Evolutionary conservation across 2,329 filamentous ascomycete genomes (phyloP).

Genomic region (Trichoderma cornu-damae): DNA sequence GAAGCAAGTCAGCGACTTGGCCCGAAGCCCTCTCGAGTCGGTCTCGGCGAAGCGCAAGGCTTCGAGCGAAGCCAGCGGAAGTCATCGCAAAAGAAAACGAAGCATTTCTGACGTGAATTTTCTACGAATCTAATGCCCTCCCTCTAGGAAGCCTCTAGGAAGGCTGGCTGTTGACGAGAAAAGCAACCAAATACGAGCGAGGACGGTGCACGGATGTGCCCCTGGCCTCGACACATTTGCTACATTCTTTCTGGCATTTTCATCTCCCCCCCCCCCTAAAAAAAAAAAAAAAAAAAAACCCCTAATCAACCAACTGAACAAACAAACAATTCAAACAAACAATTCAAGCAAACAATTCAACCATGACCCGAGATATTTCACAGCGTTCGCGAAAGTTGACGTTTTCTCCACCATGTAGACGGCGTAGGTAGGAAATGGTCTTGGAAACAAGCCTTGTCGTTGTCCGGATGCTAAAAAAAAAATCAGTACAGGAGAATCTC

Average conservation of each 20-base stretch:
- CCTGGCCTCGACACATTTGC: conserved; percentile 34
- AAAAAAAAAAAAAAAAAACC: no score
- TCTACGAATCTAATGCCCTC: conserved; percentile 44
- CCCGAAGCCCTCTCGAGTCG: conserved; percentile 47
- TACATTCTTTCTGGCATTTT: conserved; percentile 12
- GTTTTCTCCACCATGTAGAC: conserved; percentile 10
- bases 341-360: background rate
- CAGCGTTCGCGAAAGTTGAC: conserved; percentile 4
- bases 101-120: conserved; percentile 54
- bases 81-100: conserved; percentile 51
- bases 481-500: conserved; percentile 15
- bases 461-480: conserved; percentile 17
- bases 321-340: no score
- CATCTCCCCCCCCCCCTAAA: no score
- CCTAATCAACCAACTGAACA: no score
- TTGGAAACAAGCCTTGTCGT: conserved; percentile 14
- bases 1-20: conserved; percentile 40
- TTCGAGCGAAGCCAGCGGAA: conserved; percentile 36
- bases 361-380: conserved; percentile 4
- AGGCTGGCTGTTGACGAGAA: background rate
- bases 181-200: conserved; percentile 37
- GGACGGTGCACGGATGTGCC: conserved; percentile 41
- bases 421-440: conserved; percentile 13
- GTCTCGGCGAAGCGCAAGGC: conserved; percentile 53
- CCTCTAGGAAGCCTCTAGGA: conserved; percentile 24